Base-by-base conservation (phyloP, 495 filamentous ascomycete species). In the Extremus antarcticus region DNA sequence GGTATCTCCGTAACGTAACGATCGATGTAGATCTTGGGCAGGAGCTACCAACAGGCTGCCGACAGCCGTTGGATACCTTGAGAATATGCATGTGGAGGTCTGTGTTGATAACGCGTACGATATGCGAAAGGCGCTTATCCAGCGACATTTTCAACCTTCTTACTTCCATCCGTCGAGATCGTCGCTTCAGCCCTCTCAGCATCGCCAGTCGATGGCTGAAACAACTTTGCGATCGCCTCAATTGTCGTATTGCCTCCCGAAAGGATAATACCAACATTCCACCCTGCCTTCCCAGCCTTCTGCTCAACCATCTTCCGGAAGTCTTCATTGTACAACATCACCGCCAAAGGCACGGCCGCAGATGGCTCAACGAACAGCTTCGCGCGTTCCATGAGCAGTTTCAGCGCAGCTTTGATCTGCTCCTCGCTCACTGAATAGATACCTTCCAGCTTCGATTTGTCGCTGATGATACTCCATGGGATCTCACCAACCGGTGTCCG, bases 291-390 rank as follows among this genome's bases (percentile, higher is more conserved):
- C 2, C 85, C 86, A 0, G 72, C 85, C 68, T 90, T 84, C 50
- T 64, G 67, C 69, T 89, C 82, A 32, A 88, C 85, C 65, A 81
- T 59, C 20, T 63, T 68, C 58, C 88, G 73, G 62, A 95, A 95
- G 23, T 87, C 86, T 66, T 94, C 88, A 66, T 92, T 82, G 62
- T 78, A 95, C 62, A 98, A 68, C 54, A 81, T 84, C 3, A 85
- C 85, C 3, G 92, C 92, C 60, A 98, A 68, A 15, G 83, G 82
- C 20, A 98, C 90, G 2, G 84, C 88, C 2, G 90, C 79, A 67
- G 86, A 90, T 47, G 92, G 92, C 74, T 98, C 92, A 22, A 96
- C 79, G 43, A 95, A 78, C 43, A 94, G 71, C 80, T 97, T 97
- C 78, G 95, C 82, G 55, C 90, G 70, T 76, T 98, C 91, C 64